Base-by-base conservation (phyloP, 495 filamentous ascomycete genomes). In the Bacidia gigantensis region DNA sequence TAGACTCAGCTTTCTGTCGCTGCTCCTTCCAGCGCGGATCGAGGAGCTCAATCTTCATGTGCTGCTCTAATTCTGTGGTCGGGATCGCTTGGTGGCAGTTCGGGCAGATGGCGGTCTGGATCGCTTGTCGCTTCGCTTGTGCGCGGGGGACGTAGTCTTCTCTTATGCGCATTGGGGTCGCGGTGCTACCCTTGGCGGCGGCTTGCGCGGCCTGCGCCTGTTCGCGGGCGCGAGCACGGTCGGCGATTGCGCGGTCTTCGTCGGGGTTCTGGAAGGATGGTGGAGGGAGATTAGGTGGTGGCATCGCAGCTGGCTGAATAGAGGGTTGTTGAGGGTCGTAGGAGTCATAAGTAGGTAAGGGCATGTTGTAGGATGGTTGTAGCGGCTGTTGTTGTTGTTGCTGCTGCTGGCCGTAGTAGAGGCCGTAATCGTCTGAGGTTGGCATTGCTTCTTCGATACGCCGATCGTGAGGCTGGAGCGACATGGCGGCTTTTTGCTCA, bases 371-470 rank as follows among this genome's bases (percentile, higher is more conserved):
- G 26, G 64, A 54, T 29, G 54, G 56, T 63, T 62, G 67, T 29
- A 62, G 60, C 12, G 51, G 52, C n/a, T n/a, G n/a, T n/a, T n/a
- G n/a, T n/a, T n/a, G n/a, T 43, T 54, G 52, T 56, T 63, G 57
- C 23, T 63, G 58, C 49, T 74, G 71, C 54, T 73, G 65, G 58
- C 78, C 78, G 56, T 76, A 78, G 62, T 73, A 78, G 44, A 72
- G 72, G 25, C 73, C 71, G 22, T 69, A 67, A 51, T 81, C 76
- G 22, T 85, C 78, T 40, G 89, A 86, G 42, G 79, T 78, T 11
- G 92, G 92, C 80, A 95, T 89, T 12, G 90, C 89, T 72, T 97
- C 92, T 69, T 97, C 92, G 55, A 97, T 92, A 29, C 92, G 81
- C 56, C 88, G 74, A 54, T 82, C 82, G 59, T 81, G 80, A 0